phyloP scores from a whole-genome alignment of 2,329 filamentous ascomycete species.

The Fusarium sp. region DNA sequence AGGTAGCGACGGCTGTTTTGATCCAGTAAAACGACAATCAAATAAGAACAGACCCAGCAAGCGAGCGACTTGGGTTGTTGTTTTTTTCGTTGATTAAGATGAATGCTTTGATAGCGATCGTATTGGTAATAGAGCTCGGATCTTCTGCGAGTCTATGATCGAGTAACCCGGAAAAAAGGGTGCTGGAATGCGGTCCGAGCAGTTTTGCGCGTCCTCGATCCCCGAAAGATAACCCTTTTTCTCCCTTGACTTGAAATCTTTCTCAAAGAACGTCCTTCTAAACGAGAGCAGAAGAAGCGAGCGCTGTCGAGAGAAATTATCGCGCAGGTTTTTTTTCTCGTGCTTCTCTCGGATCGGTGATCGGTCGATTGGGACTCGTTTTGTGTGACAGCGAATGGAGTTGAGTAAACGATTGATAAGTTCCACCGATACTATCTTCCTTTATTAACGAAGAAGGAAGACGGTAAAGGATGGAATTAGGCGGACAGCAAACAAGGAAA shows the following conservation, averaged over 20 bases:
- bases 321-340: slow-evolving; percentile 4
- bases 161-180: slow-evolving; percentile 5
- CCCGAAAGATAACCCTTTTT: background rate
- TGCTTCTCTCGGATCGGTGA: slow-evolving; percentile 8
- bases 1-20: slow-evolving; percentile 24
- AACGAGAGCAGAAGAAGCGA: slow-evolving; percentile 20
- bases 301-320: slow-evolving; percentile 5
- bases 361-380: slow-evolving; percentile 28
- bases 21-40: slow-evolving; percentile 10
- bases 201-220: slow-evolving; percentile 37
- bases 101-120: background rate
- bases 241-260: background rate
- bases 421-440: slow-evolving; percentile 22
- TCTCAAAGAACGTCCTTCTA: slow-evolving; percentile 11
- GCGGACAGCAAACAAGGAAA: slow-evolving; percentile 14
- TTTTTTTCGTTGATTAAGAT: slow-evolving; percentile 20
- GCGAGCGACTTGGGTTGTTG: slow-evolving; percentile 30
- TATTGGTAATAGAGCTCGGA: background rate
- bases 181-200: slow-evolving; percentile 37
- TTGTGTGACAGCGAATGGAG: slow-evolving; percentile 34
- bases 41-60: slow-evolving; percentile 31
- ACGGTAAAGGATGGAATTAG: slow-evolving; percentile 7
- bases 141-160: slow-evolving; percentile 14
- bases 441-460: background rate
- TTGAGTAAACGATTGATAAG: slow-evolving; percentile 23